A percentile compares a stretch with the other conserved stretches of the same genome.
These are phyloP conservation scores for Neophaeococcomyces mojaviensis DNA, from an alignment of 2,329 filamentous ascomycete genomes.

Conservation along the genomic window DNA sequence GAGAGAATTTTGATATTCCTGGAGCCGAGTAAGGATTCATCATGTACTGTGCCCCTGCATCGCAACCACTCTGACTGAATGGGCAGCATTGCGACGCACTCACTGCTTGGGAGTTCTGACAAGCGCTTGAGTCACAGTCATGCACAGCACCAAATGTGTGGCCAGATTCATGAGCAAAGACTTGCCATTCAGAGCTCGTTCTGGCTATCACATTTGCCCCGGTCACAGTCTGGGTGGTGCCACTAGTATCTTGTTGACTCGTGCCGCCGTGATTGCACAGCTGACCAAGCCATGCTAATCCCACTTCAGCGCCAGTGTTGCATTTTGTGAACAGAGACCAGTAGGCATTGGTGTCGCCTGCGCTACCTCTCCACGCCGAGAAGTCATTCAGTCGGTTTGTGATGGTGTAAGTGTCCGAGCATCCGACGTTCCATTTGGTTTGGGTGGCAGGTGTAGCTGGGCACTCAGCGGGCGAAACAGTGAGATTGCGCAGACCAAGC, in stretches of 20 bases:
- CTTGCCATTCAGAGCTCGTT: constrained; percentile 82
- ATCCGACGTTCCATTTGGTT: constrained; percentile 78
- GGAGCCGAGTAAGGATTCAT: constrained; percentile 87
- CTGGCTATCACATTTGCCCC: constrained; percentile 84
- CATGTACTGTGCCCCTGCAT: constrained; percentile 73
- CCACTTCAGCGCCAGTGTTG: constrained; percentile 74
- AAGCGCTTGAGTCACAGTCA: constrained; percentile 70
- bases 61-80: constrained; percentile 57
- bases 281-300: constrained; percentile 87
- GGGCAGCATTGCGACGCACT: constrained; percentile 71
- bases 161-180: constrained; percentile 88
- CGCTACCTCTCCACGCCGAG: constrained; percentile 78
- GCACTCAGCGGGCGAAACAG: constrained; percentile 67
- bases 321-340: constrained; percentile 86
- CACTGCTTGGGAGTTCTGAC: constrained; percentile 53
- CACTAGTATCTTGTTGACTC: constrained; percentile 43
- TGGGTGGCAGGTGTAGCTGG: constrained; percentile 59
- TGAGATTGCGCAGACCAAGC: constrained; percentile 77
- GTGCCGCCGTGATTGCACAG: constrained; percentile 60
- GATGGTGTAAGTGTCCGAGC: constrained; percentile 56
- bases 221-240: constrained; percentile 61
- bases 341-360: constrained; percentile 75
- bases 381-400: constrained; percentile 77
- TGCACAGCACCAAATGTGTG: constrained; percentile 96
- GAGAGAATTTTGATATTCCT: constrained; percentile 71